Conservation (phyloP, 2,329 filamentous ascomycete species). For the Endothia cerciana region DNA sequence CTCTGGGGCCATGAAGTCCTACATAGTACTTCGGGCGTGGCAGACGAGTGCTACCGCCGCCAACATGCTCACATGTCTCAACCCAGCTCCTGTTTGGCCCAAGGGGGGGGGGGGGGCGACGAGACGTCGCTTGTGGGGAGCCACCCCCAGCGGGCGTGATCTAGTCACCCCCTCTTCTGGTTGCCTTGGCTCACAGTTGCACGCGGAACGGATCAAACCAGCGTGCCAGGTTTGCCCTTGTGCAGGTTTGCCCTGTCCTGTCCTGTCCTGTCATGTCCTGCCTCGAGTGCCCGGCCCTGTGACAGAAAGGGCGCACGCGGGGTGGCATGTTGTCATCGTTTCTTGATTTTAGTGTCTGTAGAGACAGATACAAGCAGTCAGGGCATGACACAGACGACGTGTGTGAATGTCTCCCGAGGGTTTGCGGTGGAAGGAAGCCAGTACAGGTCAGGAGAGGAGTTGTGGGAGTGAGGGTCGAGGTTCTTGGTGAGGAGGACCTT, state of each 20-base stretch:
- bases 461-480: background rate
- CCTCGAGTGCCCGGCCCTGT: background rate
- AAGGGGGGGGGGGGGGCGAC: background rate
- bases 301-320: background rate
- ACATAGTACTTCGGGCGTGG: no score
- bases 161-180: background rate
- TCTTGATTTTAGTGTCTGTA: background rate
- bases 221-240: no score
- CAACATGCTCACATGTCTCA: background rate
- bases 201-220: background rate
- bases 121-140: background rate
- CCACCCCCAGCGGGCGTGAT: background rate
- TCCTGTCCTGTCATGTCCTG: background rate
- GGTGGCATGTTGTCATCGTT: background rate
- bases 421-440: background rate
- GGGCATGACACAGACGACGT: background rate
- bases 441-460: background rate
- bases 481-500: conserved; percentile 21
- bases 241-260: background rate
- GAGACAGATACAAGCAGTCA: background rate
- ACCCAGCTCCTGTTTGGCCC: background rate
- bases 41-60: background rate
- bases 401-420: background rate
- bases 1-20: background rate
- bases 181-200: background rate